Base-by-base conservation (phyloP, 768 basidiomycete genomes). In the Suillus alpinus region DNA sequence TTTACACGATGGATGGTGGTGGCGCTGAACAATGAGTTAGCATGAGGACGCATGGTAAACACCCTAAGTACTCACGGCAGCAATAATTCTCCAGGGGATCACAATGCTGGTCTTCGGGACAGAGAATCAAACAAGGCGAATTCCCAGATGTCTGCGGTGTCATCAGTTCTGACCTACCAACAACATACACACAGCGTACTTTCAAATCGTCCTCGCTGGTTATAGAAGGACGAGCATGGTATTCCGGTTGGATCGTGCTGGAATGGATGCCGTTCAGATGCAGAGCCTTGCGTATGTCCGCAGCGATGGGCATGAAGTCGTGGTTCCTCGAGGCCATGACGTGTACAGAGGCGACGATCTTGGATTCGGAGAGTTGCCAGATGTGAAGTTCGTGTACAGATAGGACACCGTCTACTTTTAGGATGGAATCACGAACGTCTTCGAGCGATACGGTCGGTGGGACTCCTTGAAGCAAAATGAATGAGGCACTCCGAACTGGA, bases 281-380 rank as follows among this genome's bases (percentile, higher is more conserved):
- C 59, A 98, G 81, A 1, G 83, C 85, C 72, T 86, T 84, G 59
- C 95, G 83, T 65, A 99, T 96, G 43, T 89, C 84, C 39, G 83
- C 84, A 12, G 93, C 92, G 53, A 95, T 84, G 1, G 83, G 86
- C 92, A 98, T 98, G 71, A 98, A 98, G 68, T 97, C 95, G 59
- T 86, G 82, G 23, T 85, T 84, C 53, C 87, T 82, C 36, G 87
- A 87, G 9, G 94, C 86, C 66, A 92, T 84, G 57, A 99, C 93
- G 75, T 99, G 97, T 26, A 99, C 96, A 2, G 92, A 95, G 10
- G 95, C 95, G 44, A 99, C 90, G 59, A 95, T 86, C 72, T 97
- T 98, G 59, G 84, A 86, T 76, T 99, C 97, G 14, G 94, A 95
- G 52, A 99, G 83, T 68, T 96, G 94, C 97, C 97, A 99, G 59